Percentiles rank a stretch among this genome's conserved stretches.
phyloP scores from a whole-genome alignment of 352 stramenopile species.

The Phytopythium litorale region DNA sequence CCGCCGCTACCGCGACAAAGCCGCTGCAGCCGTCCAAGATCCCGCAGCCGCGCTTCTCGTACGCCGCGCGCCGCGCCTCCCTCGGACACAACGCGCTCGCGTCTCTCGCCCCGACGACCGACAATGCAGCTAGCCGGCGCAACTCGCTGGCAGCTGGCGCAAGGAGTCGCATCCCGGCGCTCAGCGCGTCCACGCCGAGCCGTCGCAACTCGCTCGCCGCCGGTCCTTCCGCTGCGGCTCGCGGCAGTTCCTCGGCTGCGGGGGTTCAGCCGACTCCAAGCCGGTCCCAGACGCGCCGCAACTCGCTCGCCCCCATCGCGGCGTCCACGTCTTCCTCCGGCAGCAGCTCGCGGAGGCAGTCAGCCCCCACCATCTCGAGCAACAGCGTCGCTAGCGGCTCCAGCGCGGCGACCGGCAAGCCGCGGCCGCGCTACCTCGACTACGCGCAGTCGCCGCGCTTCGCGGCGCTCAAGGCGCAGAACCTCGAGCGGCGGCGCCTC shows the following conservation, averaged over 20 bases:
- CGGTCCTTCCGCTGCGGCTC: neutral
- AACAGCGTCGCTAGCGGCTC: neutral
- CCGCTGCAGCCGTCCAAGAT: neutral
- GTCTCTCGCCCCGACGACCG: neutral
- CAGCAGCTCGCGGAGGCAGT: neutral
- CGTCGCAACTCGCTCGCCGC: neutral
- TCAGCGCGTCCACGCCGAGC: neutral
- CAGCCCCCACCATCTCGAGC: neutral
- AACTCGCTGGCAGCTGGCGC: neutral
- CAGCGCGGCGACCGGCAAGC: neutral
- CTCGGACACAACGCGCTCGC: neutral
- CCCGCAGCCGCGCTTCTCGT: neutral
- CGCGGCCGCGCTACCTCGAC: constrained; percentile 25
- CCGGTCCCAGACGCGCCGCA: neutral
- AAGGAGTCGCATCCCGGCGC: neutral
- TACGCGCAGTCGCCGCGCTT: constrained; percentile 34
- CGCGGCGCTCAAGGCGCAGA: constrained; percentile 28
- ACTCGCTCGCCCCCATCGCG: neutral
- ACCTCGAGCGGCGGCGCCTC: constrained; percentile 29
- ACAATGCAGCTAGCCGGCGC: neutral
- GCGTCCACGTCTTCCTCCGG: neutral
- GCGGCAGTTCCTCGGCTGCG: neutral
- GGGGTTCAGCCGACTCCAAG: neutral
- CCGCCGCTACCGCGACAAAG: neutral
- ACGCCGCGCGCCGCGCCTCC: neutral